A percentile compares a stretch with the other conserved stretches of the same genome.
Evolutionary conservation across 495 filamentous ascomycete genomes (phyloP).

Genomic region (Aspergillus cristatus): DNA sequence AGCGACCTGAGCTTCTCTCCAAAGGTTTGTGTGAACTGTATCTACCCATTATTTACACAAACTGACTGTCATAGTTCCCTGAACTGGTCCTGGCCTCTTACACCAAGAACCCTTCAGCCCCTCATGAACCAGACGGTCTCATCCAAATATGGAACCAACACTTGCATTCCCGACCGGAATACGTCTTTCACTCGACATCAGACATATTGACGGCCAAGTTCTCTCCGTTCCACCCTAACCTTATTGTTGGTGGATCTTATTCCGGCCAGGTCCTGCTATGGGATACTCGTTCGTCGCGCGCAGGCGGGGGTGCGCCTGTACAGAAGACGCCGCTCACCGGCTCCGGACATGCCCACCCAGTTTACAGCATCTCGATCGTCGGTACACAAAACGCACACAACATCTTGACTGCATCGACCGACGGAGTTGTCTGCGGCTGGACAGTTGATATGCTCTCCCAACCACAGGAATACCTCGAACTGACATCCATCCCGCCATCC

Average conservation of each 20-base stretch:
- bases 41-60: neutral
- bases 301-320: conserved; percentile 71
- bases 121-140: conserved; percentile 89
- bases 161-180: conserved; percentile 86
- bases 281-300: conserved; percentile 67
- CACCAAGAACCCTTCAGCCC: conserved; percentile 91
- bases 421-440: conserved; percentile 95
- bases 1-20: conserved; percentile 87
- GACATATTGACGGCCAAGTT: conserved; percentile 94
- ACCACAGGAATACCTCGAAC: conserved; percentile 84
- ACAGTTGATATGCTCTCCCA: conserved; percentile 93
- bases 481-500: conserved; percentile 73
- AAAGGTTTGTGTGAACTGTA: conserved; percentile 44
- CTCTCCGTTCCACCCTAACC: conserved; percentile 91
- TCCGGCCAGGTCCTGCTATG: conserved; percentile 96
- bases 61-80: conserved; percentile 50
- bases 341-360: conserved; percentile 84
- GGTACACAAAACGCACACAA: conserved; percentile 99
- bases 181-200: conserved; percentile 90
- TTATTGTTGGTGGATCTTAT: conserved; percentile 92
- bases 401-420: conserved; percentile 90
- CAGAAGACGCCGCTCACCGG: conserved; percentile 94
- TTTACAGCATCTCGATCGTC: conserved; percentile 90
- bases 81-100: conserved; percentile 91
- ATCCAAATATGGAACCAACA: conserved; percentile 97